Conservation (phyloP, 169 alveolate genomes). For the Ichthyophthirius multifiliis region DNA sequence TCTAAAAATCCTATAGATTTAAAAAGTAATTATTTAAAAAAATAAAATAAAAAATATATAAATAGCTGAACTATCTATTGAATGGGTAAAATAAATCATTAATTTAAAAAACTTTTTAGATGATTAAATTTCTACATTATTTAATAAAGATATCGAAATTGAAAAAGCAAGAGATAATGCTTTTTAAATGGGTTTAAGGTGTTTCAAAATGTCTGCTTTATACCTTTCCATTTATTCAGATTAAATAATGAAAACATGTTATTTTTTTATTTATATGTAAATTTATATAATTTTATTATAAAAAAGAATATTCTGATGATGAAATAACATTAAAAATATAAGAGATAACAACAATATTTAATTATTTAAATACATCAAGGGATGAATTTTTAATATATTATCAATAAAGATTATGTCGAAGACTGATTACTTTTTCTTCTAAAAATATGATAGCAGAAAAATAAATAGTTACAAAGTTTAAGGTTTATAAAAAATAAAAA, state of each 20-base stretch:
- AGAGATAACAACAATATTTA: not conserved
- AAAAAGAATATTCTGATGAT: not conserved
- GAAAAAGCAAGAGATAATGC: constrained; percentile 13
- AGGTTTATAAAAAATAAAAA: not conserved
- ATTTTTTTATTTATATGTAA: not conserved
- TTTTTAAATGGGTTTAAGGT: not conserved
- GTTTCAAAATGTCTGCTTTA: not conserved
- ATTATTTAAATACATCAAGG: not conserved
- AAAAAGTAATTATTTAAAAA: not conserved
- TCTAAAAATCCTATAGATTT: not conserved
- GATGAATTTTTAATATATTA: constrained; percentile 1
- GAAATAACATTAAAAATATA: not conserved
- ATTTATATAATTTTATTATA: not conserved
- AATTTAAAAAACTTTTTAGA: not conserved
- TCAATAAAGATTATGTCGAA: not conserved
- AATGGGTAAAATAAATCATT: not conserved
- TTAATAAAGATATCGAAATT: not conserved
- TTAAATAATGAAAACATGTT: not conserved
- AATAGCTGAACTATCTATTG: not conserved
- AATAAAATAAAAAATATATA: not conserved
- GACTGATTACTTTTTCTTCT: not conserved
- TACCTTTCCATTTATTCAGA: not conserved
- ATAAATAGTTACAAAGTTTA: not conserved
- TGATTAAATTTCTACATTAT: not conserved
- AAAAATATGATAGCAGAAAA: constrained; percentile 3